Base-by-base conservation (phyloP, 1,139 yeast genomes). In the Hyphopichia fennica region DNA sequence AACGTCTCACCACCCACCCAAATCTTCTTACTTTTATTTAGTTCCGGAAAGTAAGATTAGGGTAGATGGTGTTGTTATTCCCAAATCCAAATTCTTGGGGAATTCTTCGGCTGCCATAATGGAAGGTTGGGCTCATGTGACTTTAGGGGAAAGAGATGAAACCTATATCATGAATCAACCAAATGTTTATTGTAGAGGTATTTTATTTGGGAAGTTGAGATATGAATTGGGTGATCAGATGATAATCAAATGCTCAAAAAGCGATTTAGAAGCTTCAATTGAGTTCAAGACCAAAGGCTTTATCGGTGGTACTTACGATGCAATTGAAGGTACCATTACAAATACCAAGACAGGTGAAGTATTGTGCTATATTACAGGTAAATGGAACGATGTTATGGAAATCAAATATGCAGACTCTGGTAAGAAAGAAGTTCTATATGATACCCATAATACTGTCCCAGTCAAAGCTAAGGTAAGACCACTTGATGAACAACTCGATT, bases 1-100 rank as follows among this genome's bases (percentile, higher is more conserved):
- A 63, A 89, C 96, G 0, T 87, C 96, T 18, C 99, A 93, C 57
- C 99, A 93, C 60, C 99, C 99, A n/a, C 99, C 99, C 8, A 87
- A 93, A 59, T 88, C 97, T 0, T 86, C 96, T 0, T 93, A 93
- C 64, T 93, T 91, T 57, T 93, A 88, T 62, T 69, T 85, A 63
- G 77, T 88, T 36, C 99, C 99, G 0, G 87, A 84, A 45, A 79
- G 77, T 49, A 80, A 81, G 52, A 87, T 93, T 44, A 80, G 93
- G 51, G 90, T 86, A 14, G 99, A 93, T 58, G 99, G 99, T 33
- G 77, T 87, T 3, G 81, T 91, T 29, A 75, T 89, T 38, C 99
- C 99, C 14, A 84, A 79, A 56, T 90, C 97, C 1, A 81, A 81
- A 57, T 95, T 93, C 56, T 72, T 93, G 45, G 99, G 99, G 25